These are phyloP conservation scores for Ophioceras dolichostomum DNA, from an alignment of 2,329 filamentous ascomycete species.

Conservation along the genomic window DNA sequence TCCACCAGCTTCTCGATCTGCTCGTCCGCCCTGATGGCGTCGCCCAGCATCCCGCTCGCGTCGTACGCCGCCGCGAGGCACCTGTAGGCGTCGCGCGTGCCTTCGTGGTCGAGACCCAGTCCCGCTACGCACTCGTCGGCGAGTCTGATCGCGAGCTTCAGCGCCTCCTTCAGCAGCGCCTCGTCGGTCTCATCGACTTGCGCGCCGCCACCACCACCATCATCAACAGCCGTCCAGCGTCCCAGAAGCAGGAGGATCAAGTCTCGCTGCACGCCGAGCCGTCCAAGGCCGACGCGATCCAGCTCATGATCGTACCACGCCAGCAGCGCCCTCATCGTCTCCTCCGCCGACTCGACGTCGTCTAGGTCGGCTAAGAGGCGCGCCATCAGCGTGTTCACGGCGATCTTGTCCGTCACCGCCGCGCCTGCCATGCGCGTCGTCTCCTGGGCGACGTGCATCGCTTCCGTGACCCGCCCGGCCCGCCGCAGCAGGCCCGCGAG, in stretches of 20 bases:
- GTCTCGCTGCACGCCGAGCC: background rate
- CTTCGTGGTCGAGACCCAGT: background rate
- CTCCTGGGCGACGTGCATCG: background rate
- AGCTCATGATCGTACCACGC: background rate
- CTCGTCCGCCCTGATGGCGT: background rate
- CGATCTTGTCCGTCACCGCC: background rate
- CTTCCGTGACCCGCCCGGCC: background rate
- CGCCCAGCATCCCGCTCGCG: background rate
- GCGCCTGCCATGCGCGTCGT: background rate
- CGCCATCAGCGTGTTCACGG: background rate
- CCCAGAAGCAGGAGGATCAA: background rate
- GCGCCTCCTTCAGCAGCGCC: background rate
- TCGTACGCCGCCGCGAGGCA: background rate
- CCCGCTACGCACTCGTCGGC: background rate
- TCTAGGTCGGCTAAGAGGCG: background rate
- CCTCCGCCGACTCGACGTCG: background rate
- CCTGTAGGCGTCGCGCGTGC: background rate
- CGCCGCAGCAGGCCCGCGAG: background rate
- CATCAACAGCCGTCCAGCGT: background rate
- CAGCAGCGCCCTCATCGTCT: background rate
- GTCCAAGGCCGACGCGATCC: background rate
- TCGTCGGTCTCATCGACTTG: too few species aligned
- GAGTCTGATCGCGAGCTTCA: background rate
- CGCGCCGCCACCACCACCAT: too few species aligned
- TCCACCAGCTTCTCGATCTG: background rate